Evolutionary conservation across 495 filamentous ascomycete genomes (phyloP).

Genomic region (Polyplosphaeria fusca): DNA sequence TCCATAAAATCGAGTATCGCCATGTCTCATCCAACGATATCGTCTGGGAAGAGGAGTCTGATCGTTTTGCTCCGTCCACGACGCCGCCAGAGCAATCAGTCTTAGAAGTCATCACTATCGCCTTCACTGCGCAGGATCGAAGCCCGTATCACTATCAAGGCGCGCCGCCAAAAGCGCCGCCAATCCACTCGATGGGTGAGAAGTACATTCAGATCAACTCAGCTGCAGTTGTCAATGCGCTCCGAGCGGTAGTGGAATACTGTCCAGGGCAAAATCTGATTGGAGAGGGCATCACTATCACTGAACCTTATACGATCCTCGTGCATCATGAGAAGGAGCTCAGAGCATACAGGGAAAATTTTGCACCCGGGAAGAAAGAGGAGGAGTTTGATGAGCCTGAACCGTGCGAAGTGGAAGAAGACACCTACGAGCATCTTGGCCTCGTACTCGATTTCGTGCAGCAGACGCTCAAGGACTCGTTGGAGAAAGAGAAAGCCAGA

Average conservation of each 20-base stretch:
- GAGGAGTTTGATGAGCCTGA: background rate
- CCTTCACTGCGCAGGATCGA: constrained; percentile 18
- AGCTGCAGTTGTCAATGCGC: constrained; percentile 26
- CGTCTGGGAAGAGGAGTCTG: constrained; percentile 24
- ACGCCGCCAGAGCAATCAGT: constrained; percentile 24
- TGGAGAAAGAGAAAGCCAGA: constrained; percentile 30
- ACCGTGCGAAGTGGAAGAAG: constrained; percentile 11
- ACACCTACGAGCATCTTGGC: constrained; percentile 33
- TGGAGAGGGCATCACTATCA: constrained; percentile 20
- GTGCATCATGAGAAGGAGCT: constrained; percentile 33
- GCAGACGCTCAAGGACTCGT: constrained; percentile 7
- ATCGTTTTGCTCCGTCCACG: constrained; percentile 14
- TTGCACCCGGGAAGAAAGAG: constrained; percentile 2
- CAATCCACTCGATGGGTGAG: constrained; percentile 29
- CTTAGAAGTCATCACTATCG: constrained; percentile 22
- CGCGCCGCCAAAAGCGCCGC: constrained; percentile 16
- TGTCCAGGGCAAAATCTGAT: constrained; percentile 28
- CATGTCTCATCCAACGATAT: constrained; percentile 22
- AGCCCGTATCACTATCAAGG: constrained; percentile 12
- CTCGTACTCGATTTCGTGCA: constrained; percentile 24
- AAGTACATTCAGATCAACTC: constrained; percentile 30
- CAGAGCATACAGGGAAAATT: constrained; percentile 24
- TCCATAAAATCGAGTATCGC: constrained; percentile 30
- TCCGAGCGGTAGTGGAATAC: constrained; percentile 27
- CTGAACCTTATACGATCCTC: constrained; percentile 27